Conservation (phyloP, 139 green algal species). For the Zygnema cylindricum region DNA sequence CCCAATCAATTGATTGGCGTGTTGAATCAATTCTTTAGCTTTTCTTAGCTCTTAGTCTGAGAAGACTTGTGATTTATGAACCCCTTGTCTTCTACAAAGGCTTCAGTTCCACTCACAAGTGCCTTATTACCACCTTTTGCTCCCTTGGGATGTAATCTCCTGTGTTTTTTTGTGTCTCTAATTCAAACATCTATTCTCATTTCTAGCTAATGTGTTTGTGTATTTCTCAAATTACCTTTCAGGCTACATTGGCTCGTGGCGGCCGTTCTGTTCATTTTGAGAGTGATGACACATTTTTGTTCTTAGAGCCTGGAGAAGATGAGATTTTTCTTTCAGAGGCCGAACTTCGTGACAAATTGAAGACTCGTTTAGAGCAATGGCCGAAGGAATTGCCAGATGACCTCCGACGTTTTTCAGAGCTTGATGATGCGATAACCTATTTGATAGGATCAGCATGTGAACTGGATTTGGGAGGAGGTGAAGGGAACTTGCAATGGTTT, state of each 20-base stretch:
- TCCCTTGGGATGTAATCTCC: conserved; percentile 6
- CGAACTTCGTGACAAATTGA: neutral
- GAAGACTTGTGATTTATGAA: too few species aligned
- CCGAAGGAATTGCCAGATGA: neutral
- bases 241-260: neutral
- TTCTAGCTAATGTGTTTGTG: neutral
- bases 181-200: neutral
- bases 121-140: too few species aligned
- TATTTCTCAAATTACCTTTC: neutral
- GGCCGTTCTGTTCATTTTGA: conserved; percentile 24
- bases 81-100: too few species aligned
- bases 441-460: conserved; percentile 9
- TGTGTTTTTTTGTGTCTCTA: neutral
- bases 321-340: conserved; percentile 10
- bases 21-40: too few species aligned
- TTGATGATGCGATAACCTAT: conserved; percentile 5
- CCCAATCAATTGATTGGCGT: too few species aligned
- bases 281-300: conserved; percentile 17
- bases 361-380: neutral
- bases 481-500: conserved; percentile 15
- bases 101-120: too few species aligned
- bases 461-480: neutral
- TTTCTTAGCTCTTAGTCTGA: too few species aligned
- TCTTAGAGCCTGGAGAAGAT: conserved; percentile 8
- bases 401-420: neutral